These are phyloP conservation scores for Rutstroemia sydowiana DNA, from an alignment of 2,329 filamentous ascomycete genomes.

Conservation along the genomic window DNA sequence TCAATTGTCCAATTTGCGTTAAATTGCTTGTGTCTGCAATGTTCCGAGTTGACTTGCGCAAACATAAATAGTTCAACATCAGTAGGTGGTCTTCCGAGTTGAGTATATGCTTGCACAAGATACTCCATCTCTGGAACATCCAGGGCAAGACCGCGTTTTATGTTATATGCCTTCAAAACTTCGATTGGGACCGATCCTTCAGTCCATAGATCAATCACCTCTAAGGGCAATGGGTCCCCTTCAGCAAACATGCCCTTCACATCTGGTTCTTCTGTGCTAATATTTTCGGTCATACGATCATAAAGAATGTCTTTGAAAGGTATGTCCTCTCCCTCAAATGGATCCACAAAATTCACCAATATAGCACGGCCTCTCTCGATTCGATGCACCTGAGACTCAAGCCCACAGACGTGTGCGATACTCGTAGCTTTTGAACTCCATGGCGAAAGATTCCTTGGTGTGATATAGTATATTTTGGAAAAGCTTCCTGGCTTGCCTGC, in stretches of 20 bases:
- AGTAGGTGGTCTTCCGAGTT: constrained; percentile 50
- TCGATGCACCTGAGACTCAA: constrained; percentile 62
- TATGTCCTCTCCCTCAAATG: constrained; percentile 41
- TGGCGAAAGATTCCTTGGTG: constrained; percentile 81
- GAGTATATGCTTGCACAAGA: constrained; percentile 74
- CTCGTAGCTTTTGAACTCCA: constrained; percentile 97
- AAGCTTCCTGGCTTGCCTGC: constrained; percentile 9
- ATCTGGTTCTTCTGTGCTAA: constrained; percentile 60
- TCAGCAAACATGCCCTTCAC: constrained; percentile 74
- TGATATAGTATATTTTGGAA: constrained; percentile 49
- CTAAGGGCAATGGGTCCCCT: constrained; percentile 51
- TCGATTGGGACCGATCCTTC: constrained; percentile 58
- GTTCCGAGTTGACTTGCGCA: constrained; percentile 97
- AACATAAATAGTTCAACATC: constrained; percentile 99
- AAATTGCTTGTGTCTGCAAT: constrained; percentile 78
- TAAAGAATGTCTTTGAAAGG: constrained; percentile 65
- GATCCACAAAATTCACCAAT: constrained; percentile 53
- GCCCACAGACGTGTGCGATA: constrained; percentile 85
- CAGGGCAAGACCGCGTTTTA: constrained; percentile 73
- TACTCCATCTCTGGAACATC: constrained; percentile 90
- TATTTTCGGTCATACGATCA: constrained; percentile 92
- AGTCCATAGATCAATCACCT: constrained; percentile 67
- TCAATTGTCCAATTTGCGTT: constrained; percentile 96
- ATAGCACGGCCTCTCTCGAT: constrained; percentile 84
- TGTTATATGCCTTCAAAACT: constrained; percentile 76